A percentile compares a stretch with the other conserved stretches of the same genome.
Evolutionary conservation across 495 filamentous ascomycete genomes (phyloP).

Genomic region (Margaritispora aquatica): DNA sequence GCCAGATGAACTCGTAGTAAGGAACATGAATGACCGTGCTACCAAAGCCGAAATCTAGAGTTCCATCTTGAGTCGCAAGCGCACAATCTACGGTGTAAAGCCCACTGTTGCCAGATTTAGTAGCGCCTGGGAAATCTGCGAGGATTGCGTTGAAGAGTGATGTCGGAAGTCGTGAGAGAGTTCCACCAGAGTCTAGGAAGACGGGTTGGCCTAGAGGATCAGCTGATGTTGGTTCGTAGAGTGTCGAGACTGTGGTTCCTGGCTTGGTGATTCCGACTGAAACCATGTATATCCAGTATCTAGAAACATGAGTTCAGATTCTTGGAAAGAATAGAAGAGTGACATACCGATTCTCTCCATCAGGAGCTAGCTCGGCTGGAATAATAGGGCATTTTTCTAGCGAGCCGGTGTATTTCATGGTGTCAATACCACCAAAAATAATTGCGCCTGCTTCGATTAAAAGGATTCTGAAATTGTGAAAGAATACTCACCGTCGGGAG

Average conservation of each 20-base stretch:
- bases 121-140: conserved; percentile 38
- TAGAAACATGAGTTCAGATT: neutral
- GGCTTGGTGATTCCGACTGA: conserved; percentile 40
- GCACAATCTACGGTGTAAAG: conserved; percentile 57
- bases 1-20: conserved; percentile 61
- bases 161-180: conserved; percentile 60
- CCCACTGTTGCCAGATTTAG: conserved; percentile 39
- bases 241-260: conserved; percentile 32
- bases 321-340: neutral
- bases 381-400: conserved; percentile 33
- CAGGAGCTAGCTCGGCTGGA: conserved; percentile 8
- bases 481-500: conserved; percentile 20
- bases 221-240: conserved; percentile 31
- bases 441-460: conserved; percentile 54
- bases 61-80: conserved; percentile 43
- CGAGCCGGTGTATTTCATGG: conserved; percentile 59
- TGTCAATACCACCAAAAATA: conserved; percentile 78
- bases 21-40: conserved; percentile 50
- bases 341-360: conserved; percentile 13
- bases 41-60: conserved; percentile 56
- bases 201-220: conserved; percentile 38
- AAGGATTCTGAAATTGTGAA: conserved; percentile 20
- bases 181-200: conserved; percentile 64
- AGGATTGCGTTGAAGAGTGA: conserved; percentile 48
- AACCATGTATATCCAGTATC: conserved; percentile 35